phyloP scores from a whole-genome alignment of 2,329 filamentous ascomycete species.

The Apiospora kogelbergensis region DNA sequence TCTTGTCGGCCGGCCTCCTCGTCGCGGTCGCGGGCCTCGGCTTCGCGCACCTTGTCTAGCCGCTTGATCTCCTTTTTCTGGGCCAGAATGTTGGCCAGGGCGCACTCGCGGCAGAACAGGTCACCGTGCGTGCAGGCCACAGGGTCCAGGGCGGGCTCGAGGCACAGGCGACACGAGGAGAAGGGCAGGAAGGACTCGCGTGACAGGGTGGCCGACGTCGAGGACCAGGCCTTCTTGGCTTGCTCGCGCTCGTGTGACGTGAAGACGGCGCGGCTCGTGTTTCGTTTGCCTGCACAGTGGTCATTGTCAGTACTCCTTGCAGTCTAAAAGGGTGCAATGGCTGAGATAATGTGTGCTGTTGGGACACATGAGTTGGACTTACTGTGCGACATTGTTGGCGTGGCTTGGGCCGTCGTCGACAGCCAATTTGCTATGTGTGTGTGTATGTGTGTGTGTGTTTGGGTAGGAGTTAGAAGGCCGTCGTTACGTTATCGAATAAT shows the following conservation, averaged over 20 bases:
- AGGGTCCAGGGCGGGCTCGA: constrained; percentile 76
- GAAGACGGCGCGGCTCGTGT: constrained; percentile 90
- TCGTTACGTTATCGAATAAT: neutral
- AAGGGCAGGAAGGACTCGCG: constrained; percentile 93
- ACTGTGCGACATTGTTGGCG: constrained; percentile 48
- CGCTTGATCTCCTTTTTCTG: constrained; percentile 92
- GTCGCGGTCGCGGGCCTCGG: constrained; percentile 59
- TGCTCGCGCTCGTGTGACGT: constrained; percentile 86
- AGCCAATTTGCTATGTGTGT: neutral
- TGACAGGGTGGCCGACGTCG: constrained; percentile 77
- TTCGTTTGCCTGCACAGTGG: constrained; percentile 67
- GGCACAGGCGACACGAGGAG: constrained; percentile 83
- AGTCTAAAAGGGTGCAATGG: neutral
- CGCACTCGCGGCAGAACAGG: constrained; percentile 94
- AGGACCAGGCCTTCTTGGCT: constrained; percentile 79
- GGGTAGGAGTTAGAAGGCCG: neutral
- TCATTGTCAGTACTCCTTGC: neutral
- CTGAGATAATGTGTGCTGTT: neutral
- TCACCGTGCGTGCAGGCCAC: constrained; percentile 84
- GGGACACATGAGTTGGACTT: neutral
- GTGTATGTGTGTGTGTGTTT: neutral
- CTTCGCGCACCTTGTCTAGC: constrained; percentile 64
- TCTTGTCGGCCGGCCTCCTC: constrained; percentile 62
- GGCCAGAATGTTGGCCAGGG: constrained; percentile 83
- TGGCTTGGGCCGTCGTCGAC: neutral